phyloP scores from a whole-genome alignment of 2,329 filamentous ascomycete species.

The Teratosphaeria nubilosa region DNA sequence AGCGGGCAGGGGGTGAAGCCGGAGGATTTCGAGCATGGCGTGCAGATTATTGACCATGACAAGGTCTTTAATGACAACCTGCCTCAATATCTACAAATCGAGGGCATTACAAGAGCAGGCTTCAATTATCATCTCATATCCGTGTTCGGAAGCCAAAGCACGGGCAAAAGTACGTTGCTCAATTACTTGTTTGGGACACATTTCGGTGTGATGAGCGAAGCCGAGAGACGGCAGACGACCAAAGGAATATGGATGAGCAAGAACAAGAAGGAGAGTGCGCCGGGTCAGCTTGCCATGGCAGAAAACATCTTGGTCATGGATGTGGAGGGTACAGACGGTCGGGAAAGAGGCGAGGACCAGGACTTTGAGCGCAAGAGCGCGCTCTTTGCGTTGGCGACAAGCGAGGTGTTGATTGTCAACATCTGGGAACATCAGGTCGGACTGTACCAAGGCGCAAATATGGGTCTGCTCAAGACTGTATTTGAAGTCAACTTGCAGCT shows the following conservation, averaged over 20 bases:
- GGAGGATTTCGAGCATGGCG: constrained; percentile 76
- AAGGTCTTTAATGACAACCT: constrained; percentile 91
- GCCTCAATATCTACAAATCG: constrained; percentile 68
- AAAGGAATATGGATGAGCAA: constrained; percentile 99
- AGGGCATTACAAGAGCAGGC: constrained; percentile 73
- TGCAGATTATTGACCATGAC: constrained; percentile 93
- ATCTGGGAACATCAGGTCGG: constrained; percentile 99
- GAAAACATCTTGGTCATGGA: constrained; percentile 99
- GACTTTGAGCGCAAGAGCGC: constrained; percentile 98
- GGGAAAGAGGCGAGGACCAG: constrained; percentile 93
- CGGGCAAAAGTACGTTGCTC: constrained; percentile 91
- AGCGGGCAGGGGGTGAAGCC: constrained; percentile 56
- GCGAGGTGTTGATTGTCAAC: constrained; percentile 95
- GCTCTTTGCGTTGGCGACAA: constrained; percentile 91
- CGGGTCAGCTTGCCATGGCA: constrained; percentile 56
- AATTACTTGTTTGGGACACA: constrained; percentile 93
- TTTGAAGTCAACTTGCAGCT: constrained; percentile 97
- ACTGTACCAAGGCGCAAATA: constrained; percentile 95
- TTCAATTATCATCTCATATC: constrained; percentile 99
- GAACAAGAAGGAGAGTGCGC: constrained; percentile 57
- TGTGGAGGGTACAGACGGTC: constrained; percentile 92
- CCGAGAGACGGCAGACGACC: constrained; percentile 87
- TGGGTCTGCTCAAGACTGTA: constrained; percentile 96
- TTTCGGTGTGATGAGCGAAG: constrained; percentile 96
- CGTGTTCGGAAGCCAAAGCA: constrained; percentile 97